A percentile compares a stretch with the other conserved stretches of the same genome.
Evolutionary conservation across 139 green algal genomes (phyloP).

Genomic region (Chlorokybus atmophyticus): DNA sequence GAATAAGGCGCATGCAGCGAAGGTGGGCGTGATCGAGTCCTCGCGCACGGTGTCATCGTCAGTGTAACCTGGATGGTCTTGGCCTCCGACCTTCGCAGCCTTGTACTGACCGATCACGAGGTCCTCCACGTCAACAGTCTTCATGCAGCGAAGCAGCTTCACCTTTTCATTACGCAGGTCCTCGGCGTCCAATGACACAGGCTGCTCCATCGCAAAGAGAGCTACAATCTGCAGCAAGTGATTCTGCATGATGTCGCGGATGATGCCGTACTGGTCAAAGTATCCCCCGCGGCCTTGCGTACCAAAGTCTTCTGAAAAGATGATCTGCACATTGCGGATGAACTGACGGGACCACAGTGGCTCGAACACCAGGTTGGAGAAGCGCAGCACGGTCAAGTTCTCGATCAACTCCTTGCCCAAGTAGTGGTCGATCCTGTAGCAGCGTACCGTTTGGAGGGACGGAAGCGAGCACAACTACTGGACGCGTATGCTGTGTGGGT

Average conservation of each 20-base stretch:
- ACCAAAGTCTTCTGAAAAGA: conserved; percentile 96
- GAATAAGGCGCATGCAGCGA: conserved; percentile 77
- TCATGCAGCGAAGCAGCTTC: conserved; percentile 86
- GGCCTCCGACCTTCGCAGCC: neutral
- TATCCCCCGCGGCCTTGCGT: conserved; percentile 95
- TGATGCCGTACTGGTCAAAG: conserved; percentile 99
- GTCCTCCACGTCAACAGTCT: conserved; percentile 66
- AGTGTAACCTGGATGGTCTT: conserved; percentile 61
- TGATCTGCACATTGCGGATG: conserved; percentile 97
- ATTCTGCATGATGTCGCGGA: conserved; percentile 99
- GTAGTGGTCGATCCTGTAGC: conserved; percentile 92
- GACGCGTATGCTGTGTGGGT: no score
- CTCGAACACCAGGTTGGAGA: conserved; percentile 96
- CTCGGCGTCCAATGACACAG: conserved; percentile 67
- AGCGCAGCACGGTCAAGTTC: conserved; percentile 92
- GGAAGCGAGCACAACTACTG: no score
- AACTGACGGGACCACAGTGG: conserved; percentile 89
- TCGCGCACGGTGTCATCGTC: conserved; percentile 89
- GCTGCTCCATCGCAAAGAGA: conserved; percentile 95
- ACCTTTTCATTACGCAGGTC: conserved; percentile 99
- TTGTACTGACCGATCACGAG: conserved; percentile 95
- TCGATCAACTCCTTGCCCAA: conserved; percentile 99
- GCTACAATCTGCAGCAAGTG: conserved; percentile 91
- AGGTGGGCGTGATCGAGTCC: conserved; percentile 69
- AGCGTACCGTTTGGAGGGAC: no score